These are phyloP conservation scores for Leccinellum albellum DNA, from an alignment of 768 basidiomycete species.

Conservation along the genomic window DNA sequence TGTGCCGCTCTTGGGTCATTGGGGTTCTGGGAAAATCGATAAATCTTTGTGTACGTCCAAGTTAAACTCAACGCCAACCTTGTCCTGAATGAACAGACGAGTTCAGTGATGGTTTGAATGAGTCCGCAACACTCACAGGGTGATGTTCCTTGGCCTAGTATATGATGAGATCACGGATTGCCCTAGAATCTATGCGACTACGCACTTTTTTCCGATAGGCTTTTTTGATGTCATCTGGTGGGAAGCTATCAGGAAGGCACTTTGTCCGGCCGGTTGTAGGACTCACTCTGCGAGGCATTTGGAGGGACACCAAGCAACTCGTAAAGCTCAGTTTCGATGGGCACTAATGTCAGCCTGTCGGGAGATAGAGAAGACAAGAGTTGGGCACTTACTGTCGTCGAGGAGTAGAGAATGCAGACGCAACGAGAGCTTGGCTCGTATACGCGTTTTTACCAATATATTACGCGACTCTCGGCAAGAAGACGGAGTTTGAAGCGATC, in stretches of 20 bases:
- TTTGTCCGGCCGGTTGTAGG: neutral
- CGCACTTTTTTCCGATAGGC: conserved; percentile 89
- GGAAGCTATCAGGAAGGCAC: conserved; percentile 9
- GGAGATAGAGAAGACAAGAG: neutral
- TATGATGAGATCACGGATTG: conserved; percentile 13
- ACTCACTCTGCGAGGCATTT: conserved; percentile 66
- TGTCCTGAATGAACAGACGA: conserved; percentile 49
- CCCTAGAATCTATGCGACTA: conserved; percentile 6
- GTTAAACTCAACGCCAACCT: conserved; percentile 38
- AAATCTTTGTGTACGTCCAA: neutral
- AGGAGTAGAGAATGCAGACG: conserved; percentile 4
- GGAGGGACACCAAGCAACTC: conserved; percentile 76
- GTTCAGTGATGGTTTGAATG: neutral
- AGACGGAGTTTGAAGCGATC: conserved; percentile 31
- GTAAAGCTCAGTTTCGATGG: conserved; percentile 78
- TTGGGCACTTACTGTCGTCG: conserved; percentile 26
- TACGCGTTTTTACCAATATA: conserved; percentile 26
- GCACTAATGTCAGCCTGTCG: conserved; percentile 43
- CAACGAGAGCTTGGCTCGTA: neutral
- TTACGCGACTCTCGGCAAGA: conserved; percentile 27
- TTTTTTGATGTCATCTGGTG: conserved; percentile 77
- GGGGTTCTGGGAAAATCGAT: conserved; percentile 55
- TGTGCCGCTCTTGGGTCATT: conserved; percentile 80
- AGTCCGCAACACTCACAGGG: conserved; percentile 52
- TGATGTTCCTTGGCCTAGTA: conserved; percentile 81